phyloP scores from a whole-genome alignment of 805 yeast genomes.

The Ogataea ramenticola region DNA sequence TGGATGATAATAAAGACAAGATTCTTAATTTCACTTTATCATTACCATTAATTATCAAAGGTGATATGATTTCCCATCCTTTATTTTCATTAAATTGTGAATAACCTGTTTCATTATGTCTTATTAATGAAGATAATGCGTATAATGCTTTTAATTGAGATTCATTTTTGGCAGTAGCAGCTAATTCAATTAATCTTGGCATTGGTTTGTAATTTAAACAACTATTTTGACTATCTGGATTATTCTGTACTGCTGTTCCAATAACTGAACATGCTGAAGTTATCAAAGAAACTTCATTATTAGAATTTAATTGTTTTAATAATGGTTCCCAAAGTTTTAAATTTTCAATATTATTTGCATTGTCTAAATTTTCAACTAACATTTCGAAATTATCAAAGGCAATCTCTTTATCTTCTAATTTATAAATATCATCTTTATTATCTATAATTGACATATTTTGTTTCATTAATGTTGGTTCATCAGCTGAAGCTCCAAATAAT shows the following conservation, averaged over 20 bases:
- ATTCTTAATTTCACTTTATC: conserved; percentile 45
- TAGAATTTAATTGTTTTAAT: conserved; percentile 44
- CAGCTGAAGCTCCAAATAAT: conserved; percentile 68
- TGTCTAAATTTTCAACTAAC: conserved; percentile 88
- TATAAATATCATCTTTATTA: conserved; percentile 51
- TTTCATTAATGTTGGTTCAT: conserved; percentile 85
- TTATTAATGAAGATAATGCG: conserved; percentile 66
- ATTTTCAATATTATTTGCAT: conserved; percentile 87
- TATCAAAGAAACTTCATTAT: conserved; percentile 40
- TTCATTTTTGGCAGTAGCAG: conserved; percentile 15
- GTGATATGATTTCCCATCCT: conserved; percentile 67
- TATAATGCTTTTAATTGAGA: conserved; percentile 62
- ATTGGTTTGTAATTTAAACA: conserved; percentile 50
- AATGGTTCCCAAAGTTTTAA: conserved; percentile 74
- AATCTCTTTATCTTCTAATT: conserved; percentile 54
- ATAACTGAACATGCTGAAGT: conserved; percentile 63
- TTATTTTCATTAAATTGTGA: conserved; percentile 42
- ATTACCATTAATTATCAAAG: too few relatives aligned
- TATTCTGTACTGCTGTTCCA: conserved; percentile 92
- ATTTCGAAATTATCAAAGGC: conserved; percentile 91
- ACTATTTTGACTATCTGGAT: conserved; percentile 64
- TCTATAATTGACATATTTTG: conserved; percentile 58
- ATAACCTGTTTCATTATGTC: conserved; percentile 59
- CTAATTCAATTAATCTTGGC: conserved; percentile 35
- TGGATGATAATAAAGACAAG: conserved; percentile 51